These are phyloP conservation scores for Polysphondylium violaceum DNA, from an alignment of 78 protist genomes.

Conservation along the genomic window DNA sequence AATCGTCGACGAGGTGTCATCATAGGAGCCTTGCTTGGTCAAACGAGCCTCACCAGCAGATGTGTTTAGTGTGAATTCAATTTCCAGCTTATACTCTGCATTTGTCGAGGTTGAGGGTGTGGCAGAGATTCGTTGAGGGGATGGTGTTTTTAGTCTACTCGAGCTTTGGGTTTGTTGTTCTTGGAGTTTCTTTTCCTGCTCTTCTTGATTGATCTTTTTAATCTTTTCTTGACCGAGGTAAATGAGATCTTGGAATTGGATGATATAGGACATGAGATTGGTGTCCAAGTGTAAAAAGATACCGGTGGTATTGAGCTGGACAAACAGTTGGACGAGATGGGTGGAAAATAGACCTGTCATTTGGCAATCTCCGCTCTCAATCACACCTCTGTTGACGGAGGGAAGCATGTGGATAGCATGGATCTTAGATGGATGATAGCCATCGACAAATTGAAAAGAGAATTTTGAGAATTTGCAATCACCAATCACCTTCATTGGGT, in stretches of 20 bases:
- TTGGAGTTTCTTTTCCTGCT: constrained; percentile 1
- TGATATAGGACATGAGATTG: constrained; percentile 38
- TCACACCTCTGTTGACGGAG: constrained; percentile 42
- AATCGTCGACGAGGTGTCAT: neutral
- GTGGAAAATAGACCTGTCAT: constrained; percentile 28
- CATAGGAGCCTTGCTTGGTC: constrained; percentile 1
- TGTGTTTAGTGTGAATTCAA: constrained; percentile 61
- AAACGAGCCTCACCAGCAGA: constrained; percentile 48
- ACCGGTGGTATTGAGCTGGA: constrained; percentile 67
- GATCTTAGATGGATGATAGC: constrained; percentile 53
- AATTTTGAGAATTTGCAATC: constrained; percentile 68
- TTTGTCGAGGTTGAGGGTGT: neutral
- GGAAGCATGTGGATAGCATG: constrained; percentile 27
- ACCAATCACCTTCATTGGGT: constrained; percentile 39
- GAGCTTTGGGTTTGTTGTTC: constrained; percentile 14
- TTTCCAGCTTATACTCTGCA: constrained; percentile 51
- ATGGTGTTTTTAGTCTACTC: neutral
- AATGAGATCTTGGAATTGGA: constrained; percentile 60
- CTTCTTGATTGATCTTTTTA: constrained; percentile 33
- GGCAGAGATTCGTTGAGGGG: neutral
- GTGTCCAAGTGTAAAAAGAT: constrained; percentile 70
- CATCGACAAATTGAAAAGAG: constrained; percentile 71
- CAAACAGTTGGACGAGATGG: constrained; percentile 28
- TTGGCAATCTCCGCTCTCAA: constrained; percentile 69
- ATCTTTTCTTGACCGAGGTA: constrained; percentile 66